Conservation (phyloP, 2,329 filamentous ascomycete genomes). For the Exophiala mesophila region DNA sequence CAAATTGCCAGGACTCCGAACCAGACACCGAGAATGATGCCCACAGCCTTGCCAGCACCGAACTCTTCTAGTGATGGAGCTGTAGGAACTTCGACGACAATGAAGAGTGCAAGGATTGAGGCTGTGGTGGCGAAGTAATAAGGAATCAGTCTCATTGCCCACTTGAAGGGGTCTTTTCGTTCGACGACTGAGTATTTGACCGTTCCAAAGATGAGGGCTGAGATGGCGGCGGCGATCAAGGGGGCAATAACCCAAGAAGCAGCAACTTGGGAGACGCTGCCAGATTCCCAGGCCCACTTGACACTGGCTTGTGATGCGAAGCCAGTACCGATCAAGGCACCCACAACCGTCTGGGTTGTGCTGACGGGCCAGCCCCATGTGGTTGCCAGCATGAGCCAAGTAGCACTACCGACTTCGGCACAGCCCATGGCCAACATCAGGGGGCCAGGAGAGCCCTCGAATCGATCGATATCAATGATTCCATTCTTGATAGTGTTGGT, state of each 20-base stretch:
- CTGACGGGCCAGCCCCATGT: constrained; percentile 37
- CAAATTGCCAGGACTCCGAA: constrained; percentile 30
- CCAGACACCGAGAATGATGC: constrained; percentile 34
- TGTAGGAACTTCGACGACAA: constrained; percentile 48
- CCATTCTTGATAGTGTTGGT: constrained; percentile 42
- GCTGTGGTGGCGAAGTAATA: constrained; percentile 47
- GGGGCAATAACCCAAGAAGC: constrained; percentile 49
- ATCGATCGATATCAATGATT: constrained; percentile 38
- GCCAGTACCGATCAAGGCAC: constrained; percentile 33
- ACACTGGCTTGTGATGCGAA: constrained; percentile 32
- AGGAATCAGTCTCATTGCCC: constrained; percentile 46
- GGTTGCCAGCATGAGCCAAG: constrained; percentile 37
- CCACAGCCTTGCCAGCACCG: constrained; percentile 28
- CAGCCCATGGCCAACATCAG: constrained; percentile 39
- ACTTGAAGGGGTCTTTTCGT: constrained; percentile 46
- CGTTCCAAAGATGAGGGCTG: constrained; percentile 46
- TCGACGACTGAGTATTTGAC: constrained; percentile 49
- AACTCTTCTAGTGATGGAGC: constrained; percentile 29
- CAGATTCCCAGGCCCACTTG: constrained; percentile 40
- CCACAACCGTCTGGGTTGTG: constrained; percentile 39
- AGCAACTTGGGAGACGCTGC: constrained; percentile 45
- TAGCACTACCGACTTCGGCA: constrained; percentile 34
- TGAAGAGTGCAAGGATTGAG: constrained; percentile 52
- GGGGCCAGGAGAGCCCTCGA: constrained; percentile 32
- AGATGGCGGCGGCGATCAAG: constrained; percentile 44